phyloP scores from a whole-genome alignment of 371 early-diverging fungal genomes.

The Circinella minor region DNA sequence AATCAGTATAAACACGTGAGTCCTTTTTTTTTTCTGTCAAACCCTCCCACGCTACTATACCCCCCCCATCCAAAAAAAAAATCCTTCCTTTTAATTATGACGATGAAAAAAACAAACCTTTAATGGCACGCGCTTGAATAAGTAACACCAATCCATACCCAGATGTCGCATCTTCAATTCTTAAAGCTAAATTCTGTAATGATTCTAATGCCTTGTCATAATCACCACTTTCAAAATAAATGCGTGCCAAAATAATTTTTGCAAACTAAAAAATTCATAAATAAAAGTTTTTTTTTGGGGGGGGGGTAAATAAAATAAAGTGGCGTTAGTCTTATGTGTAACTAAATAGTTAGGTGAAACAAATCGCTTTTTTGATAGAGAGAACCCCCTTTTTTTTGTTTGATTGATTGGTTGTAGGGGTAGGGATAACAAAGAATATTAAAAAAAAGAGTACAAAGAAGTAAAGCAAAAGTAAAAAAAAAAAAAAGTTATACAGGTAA shows the following conservation, averaged over 20 bases:
- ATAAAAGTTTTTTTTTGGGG: not conserved
- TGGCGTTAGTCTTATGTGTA: not conserved
- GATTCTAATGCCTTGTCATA: slow-evolving; percentile 41
- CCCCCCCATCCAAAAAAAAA: not conserved
- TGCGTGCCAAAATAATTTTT: slow-evolving; percentile 45
- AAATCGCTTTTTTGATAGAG: not conserved
- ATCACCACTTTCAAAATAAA: slow-evolving; percentile 38
- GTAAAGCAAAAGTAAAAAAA: not conserved
- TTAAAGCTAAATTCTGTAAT: slow-evolving; percentile 34
- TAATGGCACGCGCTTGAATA: slow-evolving; percentile 55
- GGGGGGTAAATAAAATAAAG: not conserved
- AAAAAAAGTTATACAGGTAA: not conserved
- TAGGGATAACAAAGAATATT: not conserved
- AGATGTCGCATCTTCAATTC: slow-evolving; percentile 36
- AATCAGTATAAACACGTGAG: slow-evolving; percentile 1
- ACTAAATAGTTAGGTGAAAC: not conserved
- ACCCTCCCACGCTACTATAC: not conserved
- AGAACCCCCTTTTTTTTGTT: too few relatives aligned
- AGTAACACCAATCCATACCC: slow-evolving; percentile 65
- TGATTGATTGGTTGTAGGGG: not conserved
- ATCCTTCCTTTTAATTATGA: not conserved
- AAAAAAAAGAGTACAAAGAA: not conserved
- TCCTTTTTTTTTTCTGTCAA: not conserved
- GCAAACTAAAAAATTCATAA: too few relatives aligned
- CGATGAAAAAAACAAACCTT: slow-evolving; percentile 33